Conservation (phyloP, 1,284 basidiomycete genomes). For the Trametes versicolor region DNA sequence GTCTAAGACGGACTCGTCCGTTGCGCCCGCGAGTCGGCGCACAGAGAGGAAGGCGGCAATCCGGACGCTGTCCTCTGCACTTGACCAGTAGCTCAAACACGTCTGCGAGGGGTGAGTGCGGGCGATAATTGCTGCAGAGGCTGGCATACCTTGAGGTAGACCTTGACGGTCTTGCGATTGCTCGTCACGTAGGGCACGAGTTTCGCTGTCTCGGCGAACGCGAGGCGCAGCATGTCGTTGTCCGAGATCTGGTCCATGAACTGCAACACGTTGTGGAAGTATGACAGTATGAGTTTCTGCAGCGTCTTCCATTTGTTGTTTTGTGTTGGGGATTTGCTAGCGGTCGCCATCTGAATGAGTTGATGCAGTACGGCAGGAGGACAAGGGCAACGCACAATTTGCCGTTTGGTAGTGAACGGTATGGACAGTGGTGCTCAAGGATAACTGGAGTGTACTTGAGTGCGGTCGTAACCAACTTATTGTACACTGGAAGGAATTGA, state of each 20-base stretch:
- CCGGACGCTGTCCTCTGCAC: slow-evolving; percentile 83
- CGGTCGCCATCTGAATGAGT: not conserved
- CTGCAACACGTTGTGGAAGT: slow-evolving; percentile 87
- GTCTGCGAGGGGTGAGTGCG: slow-evolving; percentile 55
- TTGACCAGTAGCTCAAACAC: slow-evolving; percentile 87
- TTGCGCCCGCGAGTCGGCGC: slow-evolving; percentile 80
- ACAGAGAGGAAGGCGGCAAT: slow-evolving; percentile 92
- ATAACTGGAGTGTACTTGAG: slow-evolving; percentile 94
- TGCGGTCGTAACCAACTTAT: slow-evolving; percentile 90
- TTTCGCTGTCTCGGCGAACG: slow-evolving; percentile 86
- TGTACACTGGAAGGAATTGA: slow-evolving; percentile 72
- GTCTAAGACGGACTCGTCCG: slow-evolving; percentile 88
- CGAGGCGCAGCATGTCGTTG: slow-evolving; percentile 73
- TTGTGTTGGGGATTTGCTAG: slow-evolving; percentile 80
- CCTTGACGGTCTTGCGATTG: slow-evolving; percentile 85
- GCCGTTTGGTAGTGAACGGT: slow-evolving; percentile 83
- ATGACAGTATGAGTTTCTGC: slow-evolving; percentile 91
- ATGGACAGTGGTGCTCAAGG: slow-evolving; percentile 88
- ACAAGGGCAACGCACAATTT: slow-evolving; percentile 72
- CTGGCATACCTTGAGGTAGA: slow-evolving; percentile 79
- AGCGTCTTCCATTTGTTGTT: slow-evolving; percentile 80
- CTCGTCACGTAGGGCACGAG: slow-evolving; percentile 87
- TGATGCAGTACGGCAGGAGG: not conserved
- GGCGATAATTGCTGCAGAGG: slow-evolving; percentile 25
- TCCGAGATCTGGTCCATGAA: slow-evolving; percentile 83